Evolutionary conservation across 805 yeast species (phyloP).

Genomic region (Candida sakaeoensis): DNA sequence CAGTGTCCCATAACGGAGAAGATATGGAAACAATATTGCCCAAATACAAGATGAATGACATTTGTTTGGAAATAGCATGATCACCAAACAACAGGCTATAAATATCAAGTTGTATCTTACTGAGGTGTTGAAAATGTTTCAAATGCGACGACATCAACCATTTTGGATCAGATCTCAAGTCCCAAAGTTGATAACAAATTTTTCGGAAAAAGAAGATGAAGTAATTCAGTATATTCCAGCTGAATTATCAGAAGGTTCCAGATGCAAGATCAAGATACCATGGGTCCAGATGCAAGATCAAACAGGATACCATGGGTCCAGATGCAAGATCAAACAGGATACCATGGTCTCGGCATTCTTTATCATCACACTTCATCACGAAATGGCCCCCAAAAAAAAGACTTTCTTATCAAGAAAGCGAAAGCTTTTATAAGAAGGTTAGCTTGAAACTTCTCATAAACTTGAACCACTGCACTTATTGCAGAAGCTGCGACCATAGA

Average conservation of each 20-base stretch:
- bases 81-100: neutral
- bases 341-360: neutral
- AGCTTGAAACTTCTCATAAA: neutral
- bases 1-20: neutral
- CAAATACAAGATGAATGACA: neutral
- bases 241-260: neutral
- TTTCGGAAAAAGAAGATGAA: neutral
- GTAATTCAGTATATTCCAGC: neutral
- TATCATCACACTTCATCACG: neutral
- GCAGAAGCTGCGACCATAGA: slow-evolving; percentile 1
- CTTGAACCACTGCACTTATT: neutral
- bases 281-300: neutral
- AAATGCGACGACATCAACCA: neutral
- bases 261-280: neutral
- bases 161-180: slow-evolving; percentile 1
- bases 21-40: neutral
- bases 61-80: neutral
- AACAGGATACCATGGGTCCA: neutral
- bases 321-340: neutral
- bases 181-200: neutral
- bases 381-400: neutral
- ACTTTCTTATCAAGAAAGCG: neutral
- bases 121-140: neutral
- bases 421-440: neutral
- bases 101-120: neutral